Evolutionary conservation across 441 rosid genomes (phyloP).

Genomic region (Adansonia grandidieri): DNA sequence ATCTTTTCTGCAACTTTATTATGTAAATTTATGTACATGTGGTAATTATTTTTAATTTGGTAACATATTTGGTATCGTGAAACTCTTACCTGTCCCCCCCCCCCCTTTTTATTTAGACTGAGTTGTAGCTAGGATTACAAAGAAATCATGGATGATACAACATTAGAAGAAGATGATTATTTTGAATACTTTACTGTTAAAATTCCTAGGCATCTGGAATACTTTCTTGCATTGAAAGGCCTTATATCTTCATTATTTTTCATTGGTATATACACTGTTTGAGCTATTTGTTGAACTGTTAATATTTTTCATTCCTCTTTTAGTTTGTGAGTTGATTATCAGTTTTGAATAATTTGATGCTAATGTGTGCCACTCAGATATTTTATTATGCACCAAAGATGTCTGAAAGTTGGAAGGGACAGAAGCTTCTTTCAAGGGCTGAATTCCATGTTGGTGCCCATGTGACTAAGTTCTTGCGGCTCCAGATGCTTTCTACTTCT

Average conservation of each 20-base stretch:
- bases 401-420: slow-evolving; percentile 99
- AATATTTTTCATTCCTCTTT: slow-evolving; percentile 10
- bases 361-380: slow-evolving; percentile 51
- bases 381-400: slow-evolving; percentile 96
- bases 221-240: slow-evolving; percentile 12
- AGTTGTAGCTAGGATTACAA: slow-evolving; percentile 4
- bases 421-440: slow-evolving; percentile 91
- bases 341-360: slow-evolving; percentile 13
- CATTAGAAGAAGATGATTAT: background rate
- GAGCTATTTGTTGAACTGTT: slow-evolving; percentile 10
- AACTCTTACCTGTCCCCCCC: background rate
- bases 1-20: slow-evolving; percentile 16
- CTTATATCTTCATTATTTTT: slow-evolving; percentile 15
- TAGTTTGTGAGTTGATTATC: background rate
- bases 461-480: slow-evolving; percentile 84
- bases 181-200: slow-evolving; percentile 11
- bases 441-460: slow-evolving; percentile 97
- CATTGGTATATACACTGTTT: background rate
- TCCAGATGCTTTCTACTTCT: slow-evolving; percentile 80
- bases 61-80: background rate
- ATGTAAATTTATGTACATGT: background rate
- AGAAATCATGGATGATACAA: slow-evolving; percentile 16
- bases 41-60: background rate
- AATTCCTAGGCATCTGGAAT: slow-evolving; percentile 5
- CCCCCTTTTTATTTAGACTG: background rate